These are phyloP conservation scores for Aechmea fasciata DNA, from an alignment of 176 grass and related monocot species.

Conservation along the genomic window DNA sequence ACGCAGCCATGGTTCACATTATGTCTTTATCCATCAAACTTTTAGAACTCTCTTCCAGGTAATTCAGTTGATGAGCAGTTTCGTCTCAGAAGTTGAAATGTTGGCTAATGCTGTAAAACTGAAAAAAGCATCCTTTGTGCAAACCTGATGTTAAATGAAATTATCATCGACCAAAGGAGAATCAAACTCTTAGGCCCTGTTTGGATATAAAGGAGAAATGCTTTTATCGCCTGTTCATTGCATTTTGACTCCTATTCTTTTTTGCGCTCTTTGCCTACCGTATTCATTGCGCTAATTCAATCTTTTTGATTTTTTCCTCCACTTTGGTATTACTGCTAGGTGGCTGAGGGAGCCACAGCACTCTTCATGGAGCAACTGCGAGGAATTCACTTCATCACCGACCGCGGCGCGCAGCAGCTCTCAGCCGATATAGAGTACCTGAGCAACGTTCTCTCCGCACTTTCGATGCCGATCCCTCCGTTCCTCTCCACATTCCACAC, in stretches of 20 bases:
- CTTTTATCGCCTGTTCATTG: too few relatives aligned
- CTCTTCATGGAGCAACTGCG: slow-evolving; percentile 94
- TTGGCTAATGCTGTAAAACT: too few relatives aligned
- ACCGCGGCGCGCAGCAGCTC: slow-evolving; percentile 70
- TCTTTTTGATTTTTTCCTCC: background rate
- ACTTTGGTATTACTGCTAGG: slow-evolving; percentile 34
- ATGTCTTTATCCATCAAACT: too few relatives aligned
- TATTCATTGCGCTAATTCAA: too few relatives aligned
- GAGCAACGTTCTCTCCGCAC: slow-evolving; percentile 80
- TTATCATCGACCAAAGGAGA: background rate
- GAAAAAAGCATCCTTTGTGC: background rate
- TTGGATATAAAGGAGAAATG: too few relatives aligned
- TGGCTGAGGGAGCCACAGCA: slow-evolving; percentile 69
- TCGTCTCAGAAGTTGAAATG: too few relatives aligned
- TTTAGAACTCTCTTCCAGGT: too few relatives aligned
- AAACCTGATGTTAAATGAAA: background rate
- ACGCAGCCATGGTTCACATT: too few relatives aligned
- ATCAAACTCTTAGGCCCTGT: too few relatives aligned
- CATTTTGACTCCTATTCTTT: too few relatives aligned
- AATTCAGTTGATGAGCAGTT: too few relatives aligned
- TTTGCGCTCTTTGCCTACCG: too few relatives aligned
- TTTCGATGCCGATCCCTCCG: slow-evolving; percentile 79
- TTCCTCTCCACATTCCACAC: slow-evolving; percentile 69
- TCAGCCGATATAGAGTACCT: slow-evolving; percentile 88
- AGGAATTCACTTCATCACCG: slow-evolving; percentile 77